These are phyloP conservation scores for Clonostachys byssicola DNA, from an alignment of 2,329 filamentous ascomycete genomes.

Conservation along the genomic window DNA sequence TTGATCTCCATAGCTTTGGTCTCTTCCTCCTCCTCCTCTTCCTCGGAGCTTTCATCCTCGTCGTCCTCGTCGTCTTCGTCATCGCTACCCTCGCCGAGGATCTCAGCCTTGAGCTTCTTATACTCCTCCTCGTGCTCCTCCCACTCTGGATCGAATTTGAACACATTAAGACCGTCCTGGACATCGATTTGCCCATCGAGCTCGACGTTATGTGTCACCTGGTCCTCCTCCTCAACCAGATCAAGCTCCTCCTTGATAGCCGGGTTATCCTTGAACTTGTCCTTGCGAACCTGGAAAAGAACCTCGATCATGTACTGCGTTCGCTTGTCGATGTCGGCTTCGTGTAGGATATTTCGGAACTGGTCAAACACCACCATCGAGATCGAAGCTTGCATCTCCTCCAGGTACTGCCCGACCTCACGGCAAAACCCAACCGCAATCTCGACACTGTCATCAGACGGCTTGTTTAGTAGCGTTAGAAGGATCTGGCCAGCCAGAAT, in stretches of 20 bases:
- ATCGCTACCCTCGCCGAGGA: constrained; percentile 88
- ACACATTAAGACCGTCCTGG: constrained; percentile 87
- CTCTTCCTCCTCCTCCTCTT: constrained; percentile 68
- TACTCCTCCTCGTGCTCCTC: constrained; percentile 90
- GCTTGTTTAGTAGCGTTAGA: constrained; percentile 87
- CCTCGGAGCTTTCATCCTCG: constrained; percentile 59
- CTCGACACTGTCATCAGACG: constrained; percentile 95
- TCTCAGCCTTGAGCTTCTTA: constrained; percentile 85
- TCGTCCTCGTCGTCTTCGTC: constrained; percentile 67
- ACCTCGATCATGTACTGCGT: constrained; percentile 99
- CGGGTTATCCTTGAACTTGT: constrained; percentile 93
- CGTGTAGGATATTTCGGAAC: constrained; percentile 91
- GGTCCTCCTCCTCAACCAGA: constrained; percentile 94
- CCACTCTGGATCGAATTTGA: constrained; percentile 89
- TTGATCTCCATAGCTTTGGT: constrained; percentile 91
- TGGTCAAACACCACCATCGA: constrained; percentile 91
- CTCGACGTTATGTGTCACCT: constrained; percentile 84
- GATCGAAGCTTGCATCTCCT: constrained; percentile 91
- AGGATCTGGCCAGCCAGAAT: constrained; percentile 91
- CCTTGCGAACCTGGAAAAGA: constrained; percentile 91
- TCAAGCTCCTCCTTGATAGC: constrained; percentile 90
- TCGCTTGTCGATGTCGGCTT: constrained; percentile 94
- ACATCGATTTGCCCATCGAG: constrained; percentile 82
- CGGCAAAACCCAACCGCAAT: constrained; percentile 92
- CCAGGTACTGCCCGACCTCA: constrained; percentile 89